Percentiles rank a stretch among this genome's conserved stretches.
These are phyloP conservation scores for Calonectria hongkongensis DNA, from an alignment of 2,329 filamentous ascomycete genomes.

Conservation along the genomic window DNA sequence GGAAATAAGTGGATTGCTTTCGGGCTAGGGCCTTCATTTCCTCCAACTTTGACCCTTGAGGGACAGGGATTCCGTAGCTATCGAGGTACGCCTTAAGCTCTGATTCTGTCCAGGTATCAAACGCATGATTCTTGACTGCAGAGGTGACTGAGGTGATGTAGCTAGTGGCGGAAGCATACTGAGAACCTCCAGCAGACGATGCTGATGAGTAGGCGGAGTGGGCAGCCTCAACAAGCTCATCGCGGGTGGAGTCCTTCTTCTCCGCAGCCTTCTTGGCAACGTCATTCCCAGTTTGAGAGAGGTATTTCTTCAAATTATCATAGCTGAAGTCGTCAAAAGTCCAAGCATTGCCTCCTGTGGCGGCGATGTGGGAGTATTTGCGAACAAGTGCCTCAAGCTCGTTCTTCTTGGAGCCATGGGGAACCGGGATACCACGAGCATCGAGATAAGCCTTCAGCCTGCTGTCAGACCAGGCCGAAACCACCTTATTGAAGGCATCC, in stretches of 20 bases:
- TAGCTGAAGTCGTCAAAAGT: conserved; percentile 86
- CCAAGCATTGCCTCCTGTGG: conserved; percentile 82
- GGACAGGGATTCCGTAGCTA: conserved; percentile 81
- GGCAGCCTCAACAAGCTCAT: conserved; percentile 82
- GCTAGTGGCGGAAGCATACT: conserved; percentile 81
- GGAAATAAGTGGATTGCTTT: conserved; percentile 85
- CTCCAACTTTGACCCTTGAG: conserved; percentile 81
- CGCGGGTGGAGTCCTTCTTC: conserved; percentile 79
- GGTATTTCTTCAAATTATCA: conserved; percentile 79
- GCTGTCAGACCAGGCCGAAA: conserved; percentile 82
- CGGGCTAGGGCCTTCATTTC: conserved; percentile 82
- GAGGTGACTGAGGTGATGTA: conserved; percentile 81
- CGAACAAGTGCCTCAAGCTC: conserved; percentile 85
- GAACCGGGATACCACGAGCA: conserved; percentile 84
- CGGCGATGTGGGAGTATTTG: conserved; percentile 81
- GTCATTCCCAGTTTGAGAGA: conserved; percentile 71
- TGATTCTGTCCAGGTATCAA: conserved; percentile 83
- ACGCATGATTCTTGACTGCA: conserved; percentile 78
- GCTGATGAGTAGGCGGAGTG: conserved; percentile 77
- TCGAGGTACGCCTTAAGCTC: conserved; percentile 88
- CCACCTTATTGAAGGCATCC: conserved; percentile 79
- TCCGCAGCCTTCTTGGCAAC: conserved; percentile 76
- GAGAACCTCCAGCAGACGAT: conserved; percentile 73
- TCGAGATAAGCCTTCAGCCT: conserved; percentile 87
- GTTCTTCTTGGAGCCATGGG: conserved; percentile 81